Evolutionary conservation across 2,329 filamentous ascomycete species (phyloP), one percentile per base, ranked within the genome.

Genomic region (Chrysoporthe cubensis): DNA sequence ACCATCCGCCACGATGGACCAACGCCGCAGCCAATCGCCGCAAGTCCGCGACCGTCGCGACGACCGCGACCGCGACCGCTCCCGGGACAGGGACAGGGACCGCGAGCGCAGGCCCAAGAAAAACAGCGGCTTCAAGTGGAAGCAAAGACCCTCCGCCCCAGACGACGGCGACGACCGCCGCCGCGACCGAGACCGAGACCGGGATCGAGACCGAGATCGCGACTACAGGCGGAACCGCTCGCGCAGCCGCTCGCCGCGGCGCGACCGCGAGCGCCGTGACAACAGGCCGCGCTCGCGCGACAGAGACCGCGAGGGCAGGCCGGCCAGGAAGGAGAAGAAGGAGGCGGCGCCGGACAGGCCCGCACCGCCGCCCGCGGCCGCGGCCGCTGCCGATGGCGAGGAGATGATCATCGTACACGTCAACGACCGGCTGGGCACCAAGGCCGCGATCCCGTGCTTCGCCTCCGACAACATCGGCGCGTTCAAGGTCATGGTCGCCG

Each of bases 381-480:
- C 66, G 72, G 73, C 69, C 72, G 68, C 69, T 72, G 73, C 69
- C 43, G 75, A 52, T 72, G 42, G 70, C 6, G 91, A 96, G 76
- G 90, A 93, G 66, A 96, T 97, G 91, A 97, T 98, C 72, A 88
- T 97, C 63, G 94, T 98, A 21, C 89, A 95, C 75, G 89, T 98
- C 76, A 98, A 98, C 78, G 95, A 98, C 79, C 88, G 95, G n/a
- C 83, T 98, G 46, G 95, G 95, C 14, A 97, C 95, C n/a, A 97
- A 97, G 76, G 93, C 94, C 18, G 91, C 92, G 64, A 96, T 98
- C 71, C 95, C 95, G 0, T 97, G 94, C 77, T 83, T 97, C 67
- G 90, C 92, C 0, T 91, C 89, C 3, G 95, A 98, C 80, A 90
- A 90, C 8, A 90, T 97, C 72, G 90, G 90, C 71, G 86, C 94